Evolutionary conservation across 163 green algal species (phyloP).

Genomic region (Scenedesmus sp.): DNA sequence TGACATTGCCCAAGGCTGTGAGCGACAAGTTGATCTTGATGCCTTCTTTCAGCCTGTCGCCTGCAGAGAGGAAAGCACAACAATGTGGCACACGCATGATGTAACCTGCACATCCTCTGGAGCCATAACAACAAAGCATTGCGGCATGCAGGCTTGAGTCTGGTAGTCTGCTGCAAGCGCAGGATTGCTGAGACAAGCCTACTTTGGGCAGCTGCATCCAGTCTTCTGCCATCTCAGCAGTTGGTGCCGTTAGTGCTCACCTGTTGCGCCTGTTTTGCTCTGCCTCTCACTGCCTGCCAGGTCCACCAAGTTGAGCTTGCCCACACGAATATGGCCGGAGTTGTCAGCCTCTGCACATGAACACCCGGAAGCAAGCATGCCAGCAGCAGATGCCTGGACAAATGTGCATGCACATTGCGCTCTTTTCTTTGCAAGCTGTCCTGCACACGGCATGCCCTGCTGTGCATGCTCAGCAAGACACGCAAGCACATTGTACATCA

Average conservation of each 20-base stretch:
- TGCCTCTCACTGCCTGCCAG: conserved; percentile 87
- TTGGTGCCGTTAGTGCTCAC: conserved; percentile 38
- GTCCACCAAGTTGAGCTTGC: conserved; percentile 91
- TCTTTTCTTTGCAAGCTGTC: background rate
- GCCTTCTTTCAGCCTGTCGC: conserved; percentile 88
- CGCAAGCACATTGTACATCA: background rate
- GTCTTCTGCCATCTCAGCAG: background rate
- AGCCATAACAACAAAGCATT: background rate
- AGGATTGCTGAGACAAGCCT: background rate
- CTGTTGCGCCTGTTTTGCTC: conserved; percentile 83
- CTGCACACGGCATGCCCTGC: background rate
- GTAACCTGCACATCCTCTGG: no score
- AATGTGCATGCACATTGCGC: background rate
- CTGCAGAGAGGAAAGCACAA: conserved; percentile 50
- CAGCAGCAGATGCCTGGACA: background rate
- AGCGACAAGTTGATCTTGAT: conserved; percentile 94
- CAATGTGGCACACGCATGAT: background rate
- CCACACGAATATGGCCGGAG: conserved; percentile 69
- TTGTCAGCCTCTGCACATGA: conserved; percentile 14
- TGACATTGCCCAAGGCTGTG: conserved; percentile 88
- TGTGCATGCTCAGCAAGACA: background rate
- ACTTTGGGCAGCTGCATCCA: background rate
- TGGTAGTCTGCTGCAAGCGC: background rate
- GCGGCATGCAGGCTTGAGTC: background rate
- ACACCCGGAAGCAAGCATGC: background rate